Percentiles rank a stretch among this genome's conserved stretches.
Conservation (phyloP, 2,329 filamentous ascomycete genomes). For the Chaetomiaceae sp. region DNA sequence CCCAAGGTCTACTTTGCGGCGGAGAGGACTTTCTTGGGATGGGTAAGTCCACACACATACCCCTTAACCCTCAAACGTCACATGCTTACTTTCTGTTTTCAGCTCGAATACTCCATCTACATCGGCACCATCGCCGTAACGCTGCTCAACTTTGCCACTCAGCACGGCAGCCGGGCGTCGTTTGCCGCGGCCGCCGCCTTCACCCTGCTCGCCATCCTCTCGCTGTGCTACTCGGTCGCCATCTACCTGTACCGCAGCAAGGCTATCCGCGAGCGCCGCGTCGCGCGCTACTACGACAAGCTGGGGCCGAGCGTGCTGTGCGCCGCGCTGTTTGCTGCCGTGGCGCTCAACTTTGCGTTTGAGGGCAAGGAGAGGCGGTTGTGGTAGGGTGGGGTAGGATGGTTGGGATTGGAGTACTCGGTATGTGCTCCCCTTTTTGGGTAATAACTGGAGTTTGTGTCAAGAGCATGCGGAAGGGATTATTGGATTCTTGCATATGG, state of each 20-base stretch:
- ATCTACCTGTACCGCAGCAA: constrained; percentile 86
- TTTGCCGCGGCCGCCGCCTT: constrained; percentile 72
- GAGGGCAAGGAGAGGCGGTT: constrained; percentile 59
- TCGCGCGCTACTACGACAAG: constrained; percentile 88
- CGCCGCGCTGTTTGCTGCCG: constrained; percentile 64
- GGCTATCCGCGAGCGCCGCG: constrained; percentile 76
- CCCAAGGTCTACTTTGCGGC: constrained; percentile 97
- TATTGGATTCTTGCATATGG: neutral
- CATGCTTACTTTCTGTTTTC: neutral
- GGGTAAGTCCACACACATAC: constrained; percentile 51
- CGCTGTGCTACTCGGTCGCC: constrained; percentile 76
- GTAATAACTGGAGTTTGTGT: neutral
- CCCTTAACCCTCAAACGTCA: neutral
- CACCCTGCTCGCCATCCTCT: constrained; percentile 71
- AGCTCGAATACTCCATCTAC: constrained; percentile 95
- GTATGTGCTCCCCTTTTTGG: constrained; percentile 7
- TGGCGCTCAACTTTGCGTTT: constrained; percentile 75
- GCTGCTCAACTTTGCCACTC: constrained; percentile 72
- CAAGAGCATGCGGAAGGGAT: neutral
- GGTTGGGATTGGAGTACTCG: neutral
- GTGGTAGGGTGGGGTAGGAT: constrained; percentile 38
- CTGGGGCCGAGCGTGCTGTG: constrained; percentile 80
- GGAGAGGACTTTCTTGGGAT: constrained; percentile 91
- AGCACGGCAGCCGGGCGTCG: constrained; percentile 48
- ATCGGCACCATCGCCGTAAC: constrained; percentile 83